Percentiles rank a stretch among this genome's conserved stretches.
Evolutionary conservation across 306 rosid genomes (phyloP).

Genomic region (Gastrolobium villosum): DNA sequence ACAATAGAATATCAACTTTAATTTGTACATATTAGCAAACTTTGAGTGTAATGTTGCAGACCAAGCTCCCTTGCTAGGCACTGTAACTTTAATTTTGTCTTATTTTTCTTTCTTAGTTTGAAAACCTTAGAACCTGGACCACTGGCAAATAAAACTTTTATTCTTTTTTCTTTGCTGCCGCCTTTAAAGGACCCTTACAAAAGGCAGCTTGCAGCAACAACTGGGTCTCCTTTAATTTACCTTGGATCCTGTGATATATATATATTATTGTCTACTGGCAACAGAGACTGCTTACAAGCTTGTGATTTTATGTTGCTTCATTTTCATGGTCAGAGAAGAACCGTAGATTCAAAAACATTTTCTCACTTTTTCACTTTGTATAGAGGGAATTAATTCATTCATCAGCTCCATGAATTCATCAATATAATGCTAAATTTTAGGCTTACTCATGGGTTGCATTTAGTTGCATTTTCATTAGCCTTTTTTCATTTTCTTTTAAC

Average conservation of each 20-base stretch:
- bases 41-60: no score
- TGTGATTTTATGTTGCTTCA: slow-evolving; percentile 57
- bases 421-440: slow-evolving; percentile 33
- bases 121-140: slow-evolving; percentile 47
- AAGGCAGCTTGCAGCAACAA: slow-evolving; percentile 38
- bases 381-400: slow-evolving; percentile 38
- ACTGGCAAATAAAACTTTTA: slow-evolving; percentile 40
- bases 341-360: slow-evolving; percentile 53
- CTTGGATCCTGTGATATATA: slow-evolving; percentile 72
- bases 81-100: no score
- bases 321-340: slow-evolving; percentile 61
- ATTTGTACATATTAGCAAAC: no score
- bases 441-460: background rate
- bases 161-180: slow-evolving; percentile 36
- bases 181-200: background rate
- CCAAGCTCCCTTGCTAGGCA: no score
- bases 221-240: slow-evolving; percentile 52
- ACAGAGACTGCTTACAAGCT: slow-evolving; percentile 52
- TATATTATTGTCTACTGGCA: slow-evolving; percentile 42
- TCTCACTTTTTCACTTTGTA: slow-evolving; percentile 42
- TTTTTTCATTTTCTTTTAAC: background rate
- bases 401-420: slow-evolving; percentile 43
- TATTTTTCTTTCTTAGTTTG: background rate
- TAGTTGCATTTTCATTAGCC: background rate
- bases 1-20: no score